Base-by-base conservation (phyloP, 805 yeast genomes). In the Scheffersomyces spartinae region DNA sequence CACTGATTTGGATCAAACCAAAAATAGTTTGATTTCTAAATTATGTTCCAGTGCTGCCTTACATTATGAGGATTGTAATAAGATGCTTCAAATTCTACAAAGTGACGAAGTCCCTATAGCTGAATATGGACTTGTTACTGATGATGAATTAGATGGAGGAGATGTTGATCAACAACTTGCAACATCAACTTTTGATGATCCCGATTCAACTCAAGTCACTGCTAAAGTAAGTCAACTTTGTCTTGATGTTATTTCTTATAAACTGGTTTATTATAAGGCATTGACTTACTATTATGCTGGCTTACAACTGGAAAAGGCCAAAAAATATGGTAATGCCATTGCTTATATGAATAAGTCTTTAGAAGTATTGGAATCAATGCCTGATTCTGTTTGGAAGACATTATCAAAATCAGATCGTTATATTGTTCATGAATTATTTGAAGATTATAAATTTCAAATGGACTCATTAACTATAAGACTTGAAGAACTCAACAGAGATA, bases 271-370 rank as follows among this genome's bases (percentile, higher is more conserved):
- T 37, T 81, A 73, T 45, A 53, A 59, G 25, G 69, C 83, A 0
- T 44, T 81, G 22, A 65, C 83, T 2, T 60, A 64, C 33, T 76
- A 74, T 36, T 66, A 75, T 46, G 62, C 78, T 31, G 74, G 77
- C 0, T 44, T 69, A 18, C 52, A 55, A 6, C 54, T 73, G 21
- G 82, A 75, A 35, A 58, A 63, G 4, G 43, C 61, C 5, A 65
- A 60, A 21, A 75, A 81, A 38, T 62, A 64, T 38, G 98, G 98
- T 7, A 75, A 68, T 18, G 80, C 94, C 0, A 71, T 88, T 31
- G 84, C 83, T 0, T 68, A 67, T 35, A 38, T 74, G 35, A 60
- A 61, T 13, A 52, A 64, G 15, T 73, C 94, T 0, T 40, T 54
- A 5, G 65, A 62, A 3, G 44, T 53, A n/a, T 47, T 49, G 38